Conservation (phyloP, 768 basidiomycete genomes). For the Lentinula aciculospora region DNA sequence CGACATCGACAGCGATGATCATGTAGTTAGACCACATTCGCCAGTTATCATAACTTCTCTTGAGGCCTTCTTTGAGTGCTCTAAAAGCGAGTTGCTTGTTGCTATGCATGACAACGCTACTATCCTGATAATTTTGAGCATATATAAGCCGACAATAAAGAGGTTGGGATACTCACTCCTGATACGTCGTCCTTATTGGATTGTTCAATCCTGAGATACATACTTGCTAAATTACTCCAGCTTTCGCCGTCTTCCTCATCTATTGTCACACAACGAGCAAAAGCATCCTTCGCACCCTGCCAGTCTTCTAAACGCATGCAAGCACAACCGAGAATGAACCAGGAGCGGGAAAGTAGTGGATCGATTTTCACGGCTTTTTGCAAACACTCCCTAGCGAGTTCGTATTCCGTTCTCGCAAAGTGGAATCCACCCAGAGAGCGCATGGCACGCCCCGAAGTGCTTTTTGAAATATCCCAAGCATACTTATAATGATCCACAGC, state of each 20-base stretch:
- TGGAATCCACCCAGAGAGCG: slow-evolving; percentile 84
- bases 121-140: neutral
- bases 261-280: slow-evolving; percentile 79
- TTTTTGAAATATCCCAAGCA: slow-evolving; percentile 79
- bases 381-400: slow-evolving; percentile 59
- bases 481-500: slow-evolving; percentile 70
- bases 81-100: slow-evolving; percentile 89
- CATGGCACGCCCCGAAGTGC: slow-evolving; percentile 86
- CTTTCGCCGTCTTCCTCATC: slow-evolving; percentile 98
- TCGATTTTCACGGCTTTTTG: slow-evolving; percentile 80
- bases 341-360: slow-evolving; percentile 79
- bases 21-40: slow-evolving; percentile 99
- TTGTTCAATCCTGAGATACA: slow-evolving; percentile 68
- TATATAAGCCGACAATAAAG: neutral
- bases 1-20: slow-evolving; percentile 89
- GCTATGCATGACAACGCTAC: slow-evolving; percentile 40
- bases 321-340: slow-evolving; percentile 97
- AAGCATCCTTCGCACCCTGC: slow-evolving; percentile 79
- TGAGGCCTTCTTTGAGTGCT: slow-evolving; percentile 87
- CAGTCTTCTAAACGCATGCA: slow-evolving; percentile 79
- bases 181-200: slow-evolving; percentile 24
- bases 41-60: slow-evolving; percentile 86
- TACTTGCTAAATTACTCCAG: slow-evolving; percentile 95
- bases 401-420: slow-evolving; percentile 64
- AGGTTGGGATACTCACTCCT: slow-evolving; percentile 11